Base-by-base conservation (phyloP, 2,329 filamentous ascomycete genomes). In the Aspergillus fructus region DNA sequence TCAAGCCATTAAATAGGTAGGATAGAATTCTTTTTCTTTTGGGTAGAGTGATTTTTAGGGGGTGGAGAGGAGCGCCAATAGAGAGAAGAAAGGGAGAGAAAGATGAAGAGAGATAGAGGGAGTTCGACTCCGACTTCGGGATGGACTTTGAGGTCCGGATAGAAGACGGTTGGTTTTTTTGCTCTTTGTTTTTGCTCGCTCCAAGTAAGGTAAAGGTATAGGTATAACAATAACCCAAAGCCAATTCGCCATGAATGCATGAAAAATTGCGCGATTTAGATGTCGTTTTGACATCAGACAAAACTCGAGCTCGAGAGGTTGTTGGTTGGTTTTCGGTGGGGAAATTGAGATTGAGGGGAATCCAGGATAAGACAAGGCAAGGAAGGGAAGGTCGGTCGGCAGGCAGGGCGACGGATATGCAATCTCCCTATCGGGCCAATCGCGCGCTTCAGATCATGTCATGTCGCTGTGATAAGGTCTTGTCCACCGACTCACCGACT, bases 221-320 rank as follows among this genome's bases (percentile, higher is more conserved):
- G 47, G 34, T 50, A 50, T 41, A 51, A 43, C n/a, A 48, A 47
- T 40, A 40, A 49, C 47, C 53, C 59, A 57, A 53, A 59, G 59
- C 59, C 63, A 56, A 55, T 66, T 64, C 64, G 64, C 64, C 64
- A 55, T 49, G 52, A 62, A 66, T 66, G 64, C 64, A 62, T 59
- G 49, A 58, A 55, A 53, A 34, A 58, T 58, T 58, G 56, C 56
- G 56, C 56, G 56, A 59, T 48, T 52, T 53, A 58, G 53, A 56
- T 49, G 48, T 51, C 45, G 51, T 49, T 47, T 47, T 27, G 24
- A 45, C 37, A 45, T 53, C 52, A 54, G 51, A 55, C 48, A 54
- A 49, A 27, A 49, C 19, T 48, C 54, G 27, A 30, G 11, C 27
- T 30, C 27, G 27, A 23, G 42, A 37, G 34, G 34, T 37, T 13